Evolutionary conservation across 179 eudicot genomes (phyloP), one percentile per base, ranked within the genome.

Genomic region (Silene vulgaris): DNA sequence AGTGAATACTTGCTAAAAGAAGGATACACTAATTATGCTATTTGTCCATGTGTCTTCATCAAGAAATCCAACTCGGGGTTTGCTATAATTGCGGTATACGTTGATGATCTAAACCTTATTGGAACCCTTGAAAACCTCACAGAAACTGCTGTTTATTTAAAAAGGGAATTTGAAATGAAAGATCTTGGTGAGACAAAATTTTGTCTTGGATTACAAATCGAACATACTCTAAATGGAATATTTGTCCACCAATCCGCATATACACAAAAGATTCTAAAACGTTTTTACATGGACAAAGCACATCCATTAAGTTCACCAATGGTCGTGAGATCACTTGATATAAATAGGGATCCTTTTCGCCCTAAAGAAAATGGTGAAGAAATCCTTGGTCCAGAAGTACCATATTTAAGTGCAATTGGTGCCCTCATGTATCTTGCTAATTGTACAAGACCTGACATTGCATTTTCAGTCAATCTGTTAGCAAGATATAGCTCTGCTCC

Each of bases 341-440:
- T 30, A 1, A 16, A 67, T 30, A 30, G 35, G 13, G 71, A 67
- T 32, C 71, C 16, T 13, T 67, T 67, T 30, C 48, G 2, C 20
- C 71, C 21, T 35, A 35, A 37, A 32, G 11, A 67, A 35, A 16
- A 67, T 67, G 21, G 37, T 16, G 71, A 67, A 67, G 50, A 67
- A 14, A 16, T 35, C 30, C 52, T 67, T 67, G 71, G 71, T 0
- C 50, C 71, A 12, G 50, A 67, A 35, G 71, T 67, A 14, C 50
- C 43, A 32, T 67, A 67, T 32, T 37, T 67, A 35, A 67, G 71
- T 67, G 4, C 71, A 30, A 35, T 67, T 29, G 71, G 50, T 6
- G 65, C 29, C 8, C 29, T 61, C 2, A 21, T 61, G 12, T 61
- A 61, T 61, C 12, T 61, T 2, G 52, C 52, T 6, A 45, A 45